These are phyloP conservation scores for Torrubiellomyces zombiae DNA, from an alignment of 2,329 filamentous ascomycete genomes.

Conservation along the genomic window DNA sequence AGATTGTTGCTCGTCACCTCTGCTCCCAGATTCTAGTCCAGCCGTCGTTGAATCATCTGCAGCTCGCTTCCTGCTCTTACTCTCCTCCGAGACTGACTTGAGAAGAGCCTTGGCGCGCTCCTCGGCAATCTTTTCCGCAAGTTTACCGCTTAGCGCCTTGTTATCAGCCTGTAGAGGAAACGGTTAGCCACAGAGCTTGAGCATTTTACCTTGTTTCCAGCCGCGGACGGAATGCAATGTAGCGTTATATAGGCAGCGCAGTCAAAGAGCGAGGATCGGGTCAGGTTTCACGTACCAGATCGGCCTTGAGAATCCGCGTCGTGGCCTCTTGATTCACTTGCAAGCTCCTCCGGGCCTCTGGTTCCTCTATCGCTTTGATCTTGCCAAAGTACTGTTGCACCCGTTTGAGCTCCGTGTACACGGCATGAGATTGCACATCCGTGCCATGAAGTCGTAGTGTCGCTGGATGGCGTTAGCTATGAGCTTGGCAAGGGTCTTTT, in stretches of 20 bases:
- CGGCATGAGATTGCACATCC: constrained; percentile 67
- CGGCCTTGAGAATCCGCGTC: constrained; percentile 65
- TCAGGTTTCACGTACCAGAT: constrained; percentile 52
- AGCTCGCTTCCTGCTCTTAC: constrained; percentile 28
- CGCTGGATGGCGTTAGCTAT: constrained; percentile 26
- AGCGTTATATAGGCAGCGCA: too few relatives aligned
- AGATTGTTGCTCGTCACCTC: constrained; percentile 6
- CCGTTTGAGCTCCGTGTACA: constrained; percentile 72
- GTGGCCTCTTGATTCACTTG: constrained; percentile 61
- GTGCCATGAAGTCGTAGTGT: constrained; percentile 64
- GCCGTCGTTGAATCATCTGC: constrained; percentile 15
- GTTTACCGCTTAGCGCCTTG: constrained; percentile 31
- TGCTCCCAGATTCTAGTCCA: constrained; percentile 7
- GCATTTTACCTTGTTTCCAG: neutral
- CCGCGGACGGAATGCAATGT: neutral
- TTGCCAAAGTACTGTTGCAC: constrained; percentile 88
- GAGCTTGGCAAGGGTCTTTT: constrained; percentile 1
- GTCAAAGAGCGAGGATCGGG: too few relatives aligned
- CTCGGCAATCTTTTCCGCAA: constrained; percentile 39
- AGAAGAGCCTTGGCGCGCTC: constrained; percentile 35
- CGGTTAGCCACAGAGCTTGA: constrained; percentile 4
- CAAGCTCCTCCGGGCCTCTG: constrained; percentile 32
- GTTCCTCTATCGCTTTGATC: constrained; percentile 61
- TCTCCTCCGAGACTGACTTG: constrained; percentile 26
- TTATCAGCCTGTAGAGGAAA: constrained; percentile 25